Base-by-base conservation (phyloP, 2,329 filamentous ascomycete genomes). In the Fusarium phyllophilum region DNA sequence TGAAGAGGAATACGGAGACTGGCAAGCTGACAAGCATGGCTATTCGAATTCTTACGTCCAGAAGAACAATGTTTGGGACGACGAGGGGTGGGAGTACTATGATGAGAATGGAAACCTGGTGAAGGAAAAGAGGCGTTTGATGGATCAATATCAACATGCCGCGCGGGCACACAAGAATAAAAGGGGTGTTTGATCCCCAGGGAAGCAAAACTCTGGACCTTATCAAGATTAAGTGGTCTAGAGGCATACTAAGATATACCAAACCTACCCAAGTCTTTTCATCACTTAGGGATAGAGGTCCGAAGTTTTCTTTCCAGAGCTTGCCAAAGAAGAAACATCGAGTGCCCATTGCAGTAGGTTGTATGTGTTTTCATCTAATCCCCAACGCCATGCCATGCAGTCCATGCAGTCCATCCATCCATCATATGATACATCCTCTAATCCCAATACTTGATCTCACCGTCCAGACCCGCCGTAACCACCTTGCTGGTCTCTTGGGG, bases 401-500 rank as follows among this genome's bases (percentile, higher is more conserved):
- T n/a, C 75, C 72, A 77, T 78, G 76, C 68, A 69, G 51, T n/a
- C 61, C 39, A 56, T 41, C 51, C 36, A 17, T 33, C 58, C 49
- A 48, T 59, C 63, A 51, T 48, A 58, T 66, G 48, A 44, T 65
- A 55, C 31, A 64, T 18, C 26, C 29, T 67, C 58, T 88, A 98
- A 87, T 98, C 96, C 94, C 95, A 98, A 82, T 96, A 96, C 82
- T 93, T 94, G 70, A 99, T 94, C 51, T 92, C 87, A 10, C 96
- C 96, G 78, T 97, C 94, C 83, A 97, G 83, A 26, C 96, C 96
- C 18, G 95, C 97, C 36, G 95, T 97, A 5, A 92, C 93, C 41
- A 98, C 91, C 87, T 98, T 98, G 80, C 93, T 96, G 24, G 93
- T 96, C 87, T 99, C 96, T 84, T 98, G 93, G n/a, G 96, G 95